Percentiles rank a stretch among this genome's conserved stretches.
Evolutionary conservation across 495 filamentous ascomycete genomes (phyloP).

Genomic region (Tetracladium marchalianum): DNA sequence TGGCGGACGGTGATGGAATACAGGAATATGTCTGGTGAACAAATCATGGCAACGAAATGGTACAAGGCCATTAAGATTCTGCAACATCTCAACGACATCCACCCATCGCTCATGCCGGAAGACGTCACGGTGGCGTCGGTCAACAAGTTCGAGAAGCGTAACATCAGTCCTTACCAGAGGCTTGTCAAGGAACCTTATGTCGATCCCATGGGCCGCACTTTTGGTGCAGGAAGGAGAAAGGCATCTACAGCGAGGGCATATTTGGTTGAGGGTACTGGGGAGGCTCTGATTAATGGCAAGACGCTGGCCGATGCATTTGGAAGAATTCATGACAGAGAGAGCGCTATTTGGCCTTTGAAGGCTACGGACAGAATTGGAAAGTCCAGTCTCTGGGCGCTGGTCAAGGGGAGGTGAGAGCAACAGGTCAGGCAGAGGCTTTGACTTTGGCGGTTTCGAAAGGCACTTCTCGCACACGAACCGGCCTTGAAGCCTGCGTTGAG

Average conservation of each 20-base stretch:
- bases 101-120: constrained; percentile 63
- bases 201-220: constrained; percentile 65
- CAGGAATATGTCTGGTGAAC: constrained; percentile 62
- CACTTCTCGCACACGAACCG: constrained; percentile 82
- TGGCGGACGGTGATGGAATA: constrained; percentile 80
- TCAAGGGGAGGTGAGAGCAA: constrained; percentile 78
- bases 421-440: constrained; percentile 91
- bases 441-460: constrained; percentile 87
- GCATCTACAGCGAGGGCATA: constrained; percentile 70
- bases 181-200: constrained; percentile 44
- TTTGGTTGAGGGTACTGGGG: constrained; percentile 84
- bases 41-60: constrained; percentile 70
- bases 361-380: constrained; percentile 78
- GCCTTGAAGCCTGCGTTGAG: constrained; percentile 77
- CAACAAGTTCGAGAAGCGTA: constrained; percentile 61
- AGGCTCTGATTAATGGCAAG: constrained; percentile 85
- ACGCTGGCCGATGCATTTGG: constrained; percentile 67
- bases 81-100: constrained; percentile 74
- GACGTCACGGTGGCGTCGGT: constrained; percentile 56
- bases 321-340: constrained; percentile 88
- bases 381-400: constrained; percentile 89
- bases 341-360: constrained; percentile 81
- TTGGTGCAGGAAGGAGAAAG: constrained; percentile 78
- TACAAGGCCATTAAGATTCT: constrained; percentile 62
- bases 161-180: constrained; percentile 59